Evolutionary conservation across 192 early-diverging fungal species (phyloP).

Genomic region (Entomortierella parvispora): DNA sequence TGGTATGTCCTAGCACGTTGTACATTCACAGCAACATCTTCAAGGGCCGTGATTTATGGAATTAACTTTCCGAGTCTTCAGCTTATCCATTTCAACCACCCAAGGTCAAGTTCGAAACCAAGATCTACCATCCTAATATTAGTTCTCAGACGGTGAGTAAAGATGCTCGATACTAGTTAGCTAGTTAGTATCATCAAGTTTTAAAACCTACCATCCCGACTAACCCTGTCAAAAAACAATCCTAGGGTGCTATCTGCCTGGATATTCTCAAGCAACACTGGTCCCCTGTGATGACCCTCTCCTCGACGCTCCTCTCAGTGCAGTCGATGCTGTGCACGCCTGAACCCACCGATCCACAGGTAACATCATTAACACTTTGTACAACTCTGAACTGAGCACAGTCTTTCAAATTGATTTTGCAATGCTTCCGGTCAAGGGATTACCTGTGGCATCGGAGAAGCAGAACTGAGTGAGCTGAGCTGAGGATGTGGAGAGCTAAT

Average conservation of each 20-base stretch:
- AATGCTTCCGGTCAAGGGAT: neutral
- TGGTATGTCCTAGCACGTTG: slow-evolving; percentile 7
- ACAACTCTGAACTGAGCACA: neutral
- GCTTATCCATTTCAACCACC: slow-evolving; percentile 61
- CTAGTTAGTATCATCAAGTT: too few species aligned
- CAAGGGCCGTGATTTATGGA: neutral
- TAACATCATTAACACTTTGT: slow-evolving; percentile 5
- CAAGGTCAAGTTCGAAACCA: slow-evolving; percentile 64
- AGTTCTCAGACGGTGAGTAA: slow-evolving; percentile 61
- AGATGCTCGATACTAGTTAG: too few species aligned
- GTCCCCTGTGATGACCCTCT: slow-evolving; percentile 75
- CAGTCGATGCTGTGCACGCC: slow-evolving; percentile 60
- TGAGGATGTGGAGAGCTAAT: neutral
- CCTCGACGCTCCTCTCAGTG: slow-evolving; percentile 59
- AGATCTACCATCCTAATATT: slow-evolving; percentile 65
- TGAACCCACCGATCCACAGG: slow-evolving; percentile 66
- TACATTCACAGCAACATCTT: neutral
- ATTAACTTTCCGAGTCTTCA: neutral
- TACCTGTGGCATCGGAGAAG: too few species aligned
- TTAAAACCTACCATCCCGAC: too few species aligned
- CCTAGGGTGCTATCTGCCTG: slow-evolving; percentile 44
- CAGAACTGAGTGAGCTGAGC: neutral
- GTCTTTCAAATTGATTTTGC: neutral
- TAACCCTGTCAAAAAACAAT: too few species aligned
- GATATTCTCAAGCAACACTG: slow-evolving; percentile 85